A percentile compares a stretch with the other conserved stretches of the same genome.
These are phyloP conservation scores for Salix caprea DNA, from an alignment of 345 rosid species.

Conservation along the genomic window DNA sequence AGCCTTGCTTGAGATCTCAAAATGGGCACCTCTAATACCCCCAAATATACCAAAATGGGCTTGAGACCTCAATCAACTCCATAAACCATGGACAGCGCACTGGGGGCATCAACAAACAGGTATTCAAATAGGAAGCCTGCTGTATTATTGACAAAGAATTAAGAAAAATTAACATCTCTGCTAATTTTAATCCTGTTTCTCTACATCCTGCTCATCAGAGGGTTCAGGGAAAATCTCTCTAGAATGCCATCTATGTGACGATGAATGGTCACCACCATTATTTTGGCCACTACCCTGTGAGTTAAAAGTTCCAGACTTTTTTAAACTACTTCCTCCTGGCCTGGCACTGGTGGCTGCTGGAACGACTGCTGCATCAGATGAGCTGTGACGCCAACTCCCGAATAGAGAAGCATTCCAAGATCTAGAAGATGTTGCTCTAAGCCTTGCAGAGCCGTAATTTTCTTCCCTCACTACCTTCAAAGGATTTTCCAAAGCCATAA, in stretches of 20 bases:
- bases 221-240: conserved; percentile 89
- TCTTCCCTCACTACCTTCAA: conserved; percentile 88
- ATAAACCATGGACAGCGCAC: neutral
- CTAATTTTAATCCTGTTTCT: conserved; percentile 45
- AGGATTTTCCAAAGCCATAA: conserved; percentile 91
- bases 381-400: conserved; percentile 92
- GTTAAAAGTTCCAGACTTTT: conserved; percentile 64
- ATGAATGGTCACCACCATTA: conserved; percentile 58
- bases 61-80: neutral
- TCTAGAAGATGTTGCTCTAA: conserved; percentile 80
- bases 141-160: conserved; percentile 62
- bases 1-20: too few species aligned
- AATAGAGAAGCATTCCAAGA: conserved; percentile 93
- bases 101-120: conserved; percentile 6
- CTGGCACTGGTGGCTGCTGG: conserved; percentile 34
- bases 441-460: conserved; percentile 58
- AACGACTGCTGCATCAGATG: conserved; percentile 59
- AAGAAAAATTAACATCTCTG: conserved; percentile 26
- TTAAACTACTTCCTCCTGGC: conserved; percentile 52
- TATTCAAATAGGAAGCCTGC: conserved; percentile 38
- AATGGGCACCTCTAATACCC: neutral
- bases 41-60: neutral
- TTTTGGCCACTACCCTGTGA: conserved; percentile 76
- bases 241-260: conserved; percentile 76
- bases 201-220: conserved; percentile 44